These are phyloP conservation scores for Logfia minima DNA, from an alignment of 129 eudicot species.

Conservation along the genomic window DNA sequence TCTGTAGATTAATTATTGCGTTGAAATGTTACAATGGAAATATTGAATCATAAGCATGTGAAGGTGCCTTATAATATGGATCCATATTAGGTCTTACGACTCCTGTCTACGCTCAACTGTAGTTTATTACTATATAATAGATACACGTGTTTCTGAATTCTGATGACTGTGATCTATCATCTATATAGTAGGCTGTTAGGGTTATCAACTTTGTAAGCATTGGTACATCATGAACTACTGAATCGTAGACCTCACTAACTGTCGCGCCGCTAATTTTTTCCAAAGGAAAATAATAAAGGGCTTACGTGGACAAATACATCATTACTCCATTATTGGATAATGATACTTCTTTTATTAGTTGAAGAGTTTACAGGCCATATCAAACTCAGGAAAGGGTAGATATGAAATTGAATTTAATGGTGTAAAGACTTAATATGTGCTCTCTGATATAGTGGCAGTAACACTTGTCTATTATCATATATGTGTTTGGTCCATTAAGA, in stretches of 20 bases:
- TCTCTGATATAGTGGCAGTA: neutral
- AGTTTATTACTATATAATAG: constrained; percentile 11
- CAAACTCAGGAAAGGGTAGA: neutral
- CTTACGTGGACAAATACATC: neutral
- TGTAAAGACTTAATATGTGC: constrained; percentile 8
- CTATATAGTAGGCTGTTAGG: constrained; percentile 19
- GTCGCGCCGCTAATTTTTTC: neutral
- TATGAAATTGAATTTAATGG: constrained; percentile 10
- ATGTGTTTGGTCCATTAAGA: constrained; percentile 1
- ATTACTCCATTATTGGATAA: constrained; percentile 13
- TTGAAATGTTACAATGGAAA: constrained; percentile 3
- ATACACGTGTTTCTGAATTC: neutral
- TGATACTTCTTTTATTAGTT: neutral
- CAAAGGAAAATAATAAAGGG: constrained; percentile 17
- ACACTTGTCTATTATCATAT: neutral
- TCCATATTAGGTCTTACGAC: constrained; percentile 1
- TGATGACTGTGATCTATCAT: neutral
- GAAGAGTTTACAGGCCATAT: neutral
- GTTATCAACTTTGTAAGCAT: neutral
- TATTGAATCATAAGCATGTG: constrained; percentile 14
- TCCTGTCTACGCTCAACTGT: neutral
- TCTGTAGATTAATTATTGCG: neutral
- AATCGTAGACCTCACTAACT: neutral
- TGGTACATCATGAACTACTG: constrained; percentile 4
- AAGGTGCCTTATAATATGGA: constrained; percentile 2